These are phyloP conservation scores for Spathaspora gorwiae DNA, from an alignment of 805 yeast genomes.

Conservation along the genomic window DNA sequence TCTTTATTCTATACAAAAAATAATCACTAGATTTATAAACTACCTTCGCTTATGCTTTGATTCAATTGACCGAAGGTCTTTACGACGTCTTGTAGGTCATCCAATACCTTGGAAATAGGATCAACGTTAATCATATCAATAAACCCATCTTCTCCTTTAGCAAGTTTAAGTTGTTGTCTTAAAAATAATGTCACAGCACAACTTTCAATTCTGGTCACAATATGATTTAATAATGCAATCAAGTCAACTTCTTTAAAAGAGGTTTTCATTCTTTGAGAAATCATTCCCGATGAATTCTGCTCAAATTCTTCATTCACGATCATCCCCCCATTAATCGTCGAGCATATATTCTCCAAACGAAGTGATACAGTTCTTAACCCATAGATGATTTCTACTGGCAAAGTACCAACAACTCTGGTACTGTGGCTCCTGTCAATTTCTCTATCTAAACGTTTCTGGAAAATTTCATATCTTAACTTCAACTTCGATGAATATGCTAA, in stretches of 20 bases:
- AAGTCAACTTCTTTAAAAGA: constrained; percentile 37
- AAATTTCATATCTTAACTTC: constrained; percentile 51
- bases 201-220: constrained; percentile 66
- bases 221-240: constrained; percentile 54
- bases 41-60: neutral
- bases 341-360: constrained; percentile 54
- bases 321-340: constrained; percentile 44
- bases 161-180: constrained; percentile 26
- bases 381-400: constrained; percentile 43
- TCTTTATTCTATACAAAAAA: no score
- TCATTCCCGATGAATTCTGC: constrained; percentile 20
- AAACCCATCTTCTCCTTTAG: constrained; percentile 18
- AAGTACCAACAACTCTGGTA: constrained; percentile 33
- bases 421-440: constrained; percentile 22
- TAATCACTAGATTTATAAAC: no score
- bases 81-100: constrained; percentile 17
- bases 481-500: constrained; percentile 68
- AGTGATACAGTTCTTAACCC: constrained; percentile 52
- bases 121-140: constrained; percentile 16
- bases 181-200: constrained; percentile 36
- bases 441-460: constrained; percentile 22
- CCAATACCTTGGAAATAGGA: constrained; percentile 20
- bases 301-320: constrained; percentile 22
- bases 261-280: constrained; percentile 14
- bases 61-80: neutral